Percentiles rank a stretch among this genome's conserved stretches.
phyloP scores from a whole-genome alignment of 306 rosid genomes.

The Trichosanthes truncata region DNA sequence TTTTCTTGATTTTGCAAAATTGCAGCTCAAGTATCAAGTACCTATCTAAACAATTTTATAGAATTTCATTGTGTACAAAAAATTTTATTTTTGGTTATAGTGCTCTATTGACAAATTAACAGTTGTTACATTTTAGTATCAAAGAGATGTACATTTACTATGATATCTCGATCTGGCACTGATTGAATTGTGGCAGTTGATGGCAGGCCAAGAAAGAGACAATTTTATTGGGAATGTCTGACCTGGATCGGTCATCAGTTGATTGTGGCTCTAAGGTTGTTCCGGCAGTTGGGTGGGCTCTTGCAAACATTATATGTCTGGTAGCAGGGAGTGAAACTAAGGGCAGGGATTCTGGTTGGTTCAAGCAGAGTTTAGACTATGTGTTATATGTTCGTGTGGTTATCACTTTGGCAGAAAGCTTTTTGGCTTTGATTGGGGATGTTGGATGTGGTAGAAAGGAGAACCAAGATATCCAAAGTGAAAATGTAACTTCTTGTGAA shows the following conservation, averaged over 20 bases:
- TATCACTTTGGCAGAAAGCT: conserved; percentile 49
- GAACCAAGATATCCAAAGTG: conserved; percentile 28
- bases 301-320: conserved; percentile 63
- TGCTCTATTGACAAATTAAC: neutral
- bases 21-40: neutral
- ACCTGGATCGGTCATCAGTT: conserved; percentile 33
- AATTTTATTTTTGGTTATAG: neutral
- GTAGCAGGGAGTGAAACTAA: conserved; percentile 45
- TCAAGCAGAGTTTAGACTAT: conserved; percentile 55
- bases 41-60: neutral
- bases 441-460: conserved; percentile 35
- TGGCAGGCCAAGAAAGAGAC: conserved; percentile 86
- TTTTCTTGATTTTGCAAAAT: neutral
- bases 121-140: neutral
- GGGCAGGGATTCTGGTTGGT: conserved; percentile 38
- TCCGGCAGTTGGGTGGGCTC: conserved; percentile 95
- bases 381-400: conserved; percentile 52
- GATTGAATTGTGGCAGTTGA: conserved; percentile 86
- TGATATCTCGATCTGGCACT: conserved; percentile 42
- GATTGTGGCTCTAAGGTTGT: conserved; percentile 34
- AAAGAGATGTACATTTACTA: neutral
- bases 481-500: conserved; percentile 28
- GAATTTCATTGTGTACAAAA: neutral
- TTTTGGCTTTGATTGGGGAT: conserved; percentile 50
- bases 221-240: conserved; percentile 49